Base-by-base conservation (phyloP, 2,329 filamentous ascomycete species). In the Penicillium freii region DNA sequence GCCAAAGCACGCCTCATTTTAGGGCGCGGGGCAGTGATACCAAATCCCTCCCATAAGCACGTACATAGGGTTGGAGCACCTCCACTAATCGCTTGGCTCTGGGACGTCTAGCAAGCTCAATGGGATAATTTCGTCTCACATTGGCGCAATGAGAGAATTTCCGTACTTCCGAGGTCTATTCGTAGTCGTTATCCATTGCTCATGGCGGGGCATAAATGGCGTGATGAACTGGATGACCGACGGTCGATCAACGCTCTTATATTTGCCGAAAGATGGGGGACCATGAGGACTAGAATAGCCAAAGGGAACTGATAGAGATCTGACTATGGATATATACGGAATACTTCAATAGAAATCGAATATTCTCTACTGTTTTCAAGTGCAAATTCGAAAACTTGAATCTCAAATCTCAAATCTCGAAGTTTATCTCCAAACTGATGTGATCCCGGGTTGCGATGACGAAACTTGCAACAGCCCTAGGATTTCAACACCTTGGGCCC, bases 201-300 rank as follows among this genome's bases (percentile, higher is more conserved):
- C 64, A 69, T 66, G 61, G 68, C 68, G 70, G 70, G 69, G 69
- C 61, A 58, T 40, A 34, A 51, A 73, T 73, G 66, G 61, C 70
- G 70, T 72, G 70, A 69, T 71, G 10, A 52, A 44, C 29, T 33
- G 44, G 23, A 55, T 8, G 15, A 46, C 23, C 29, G 54, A 48
- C 43, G 42, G 55, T 51, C 57, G 56, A 59, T 58, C 43, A 23
- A 23, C 21, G 19, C 8, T 47, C 21, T 48, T 34, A 48, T 36
- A 48, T 34, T 7, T 34, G 19, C 13, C 13, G 21, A 11, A 36
- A 36, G 31, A 25, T 34, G 31, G 17, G 31, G 19, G 45, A 23
- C 19, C 25, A 34, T 34, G 31, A 36, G 31, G 15, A 36, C 17
- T 25, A 3, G 45, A n/a, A 34, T 25, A 5, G 23, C 17, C 19